Evolutionary conservation across 2,329 filamentous ascomycete species (phyloP), one percentile per base, ranked within the genome.

Genomic region (Aureobasidium sp.): DNA sequence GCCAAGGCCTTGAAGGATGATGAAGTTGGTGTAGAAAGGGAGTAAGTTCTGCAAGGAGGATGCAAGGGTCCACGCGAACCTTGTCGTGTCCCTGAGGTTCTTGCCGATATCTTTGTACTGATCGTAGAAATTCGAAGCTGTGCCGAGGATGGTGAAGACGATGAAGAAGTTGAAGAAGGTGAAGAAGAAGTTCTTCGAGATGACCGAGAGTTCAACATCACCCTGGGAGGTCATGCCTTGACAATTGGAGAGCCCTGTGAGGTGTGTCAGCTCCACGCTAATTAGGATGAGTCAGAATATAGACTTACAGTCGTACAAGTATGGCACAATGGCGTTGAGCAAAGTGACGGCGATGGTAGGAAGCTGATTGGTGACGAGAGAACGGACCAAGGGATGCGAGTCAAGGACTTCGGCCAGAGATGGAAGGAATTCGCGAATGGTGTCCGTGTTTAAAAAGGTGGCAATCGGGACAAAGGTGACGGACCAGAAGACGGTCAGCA

Each of bases 141-240:
- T 91, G 60, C 89, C 89, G 50, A 96, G 89, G 29, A 94, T 83
- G 0, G 93, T 95, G 73, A 97, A 97, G 48, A 97, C 85, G 56
- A 97, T 84, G 76, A 99, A 99, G 63, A 97, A 90, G 76, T 99
- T 99, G 84, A 99, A 97, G 76, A 99, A 99, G 10, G 89, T 92
- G 73, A 99, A 99, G 81, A 97, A 96, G 77, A 97, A 99, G 75
- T 97, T 99, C 78, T 99, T 99, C 60, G 91, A 96, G 67, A 99
- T 93, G 48, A 95, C 82, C 0, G 94, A 97, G 7, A 99, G 81
- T 74, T 97, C 94, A 26, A 99, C 87, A 65, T 99, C 94, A 48
- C 91, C 91, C 68, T 92, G 90, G 0, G 94, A 97, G 57, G 96
- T 90, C 87, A 95, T 95, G 53, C 94, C 94, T 77, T 99, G 94